Evolutionary conservation across 176 grass and related monocot species (phyloP).

Genomic region (Eremochloa ophiuroides): DNA sequence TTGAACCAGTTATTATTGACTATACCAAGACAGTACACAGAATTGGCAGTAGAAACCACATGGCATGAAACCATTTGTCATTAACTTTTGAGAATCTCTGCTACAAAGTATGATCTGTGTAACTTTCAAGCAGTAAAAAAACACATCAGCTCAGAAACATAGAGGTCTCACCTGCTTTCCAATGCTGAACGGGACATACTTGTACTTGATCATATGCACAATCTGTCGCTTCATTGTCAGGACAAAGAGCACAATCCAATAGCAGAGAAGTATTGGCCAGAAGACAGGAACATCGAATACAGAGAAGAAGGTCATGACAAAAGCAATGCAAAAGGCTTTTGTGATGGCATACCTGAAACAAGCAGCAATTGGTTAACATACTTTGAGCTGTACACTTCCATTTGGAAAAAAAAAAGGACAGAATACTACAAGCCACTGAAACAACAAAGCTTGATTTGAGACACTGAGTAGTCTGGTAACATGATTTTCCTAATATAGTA

Average conservation of each 20-base stretch:
- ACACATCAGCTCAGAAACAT: not conserved
- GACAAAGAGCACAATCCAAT: constrained; percentile 81
- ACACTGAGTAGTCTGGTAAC: not conserved
- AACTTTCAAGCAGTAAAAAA: not conserved
- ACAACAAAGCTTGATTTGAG: not conserved
- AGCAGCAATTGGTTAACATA: constrained; percentile 3
- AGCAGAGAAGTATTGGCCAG: constrained; percentile 87
- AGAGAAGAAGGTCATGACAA: constrained; percentile 90
- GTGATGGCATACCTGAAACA: constrained; percentile 77
- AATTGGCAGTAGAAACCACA: not conserved
- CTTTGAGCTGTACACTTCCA: not conserved
- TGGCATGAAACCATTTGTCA: not conserved
- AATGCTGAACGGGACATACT: constrained; percentile 71
- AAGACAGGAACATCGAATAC: constrained; percentile 87
- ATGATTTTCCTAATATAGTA: not conserved
- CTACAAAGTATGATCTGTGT: not conserved
- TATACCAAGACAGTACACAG: not conserved
- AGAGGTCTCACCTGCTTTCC: constrained; percentile 72
- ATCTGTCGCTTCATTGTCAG: constrained; percentile 90
- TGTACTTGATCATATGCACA: constrained; percentile 85
- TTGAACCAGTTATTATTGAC: not conserved
- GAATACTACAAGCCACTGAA: not conserved
- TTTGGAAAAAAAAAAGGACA: not conserved
- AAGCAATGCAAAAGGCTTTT: constrained; percentile 78
- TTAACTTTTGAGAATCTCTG: not conserved